These are phyloP conservation scores for Kalmusia sp. DNA, from an alignment of 2,329 filamentous ascomycete species.

Conservation along the genomic window DNA sequence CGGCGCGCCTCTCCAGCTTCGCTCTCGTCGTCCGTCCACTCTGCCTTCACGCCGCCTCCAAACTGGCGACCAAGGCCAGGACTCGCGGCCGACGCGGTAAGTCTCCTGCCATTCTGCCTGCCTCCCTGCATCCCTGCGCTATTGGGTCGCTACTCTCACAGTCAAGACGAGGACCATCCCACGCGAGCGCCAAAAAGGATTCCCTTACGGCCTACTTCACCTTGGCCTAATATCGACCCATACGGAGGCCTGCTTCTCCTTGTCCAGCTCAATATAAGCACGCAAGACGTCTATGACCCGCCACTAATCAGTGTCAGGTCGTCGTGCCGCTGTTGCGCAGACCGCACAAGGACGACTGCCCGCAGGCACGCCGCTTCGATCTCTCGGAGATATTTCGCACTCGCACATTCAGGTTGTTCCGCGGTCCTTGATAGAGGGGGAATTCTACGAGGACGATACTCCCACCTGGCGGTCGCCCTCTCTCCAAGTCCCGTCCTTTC, in stretches of 20 bases:
- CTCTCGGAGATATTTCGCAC: constrained; percentile 6
- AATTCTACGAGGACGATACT: constrained; percentile 12
- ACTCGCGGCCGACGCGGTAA: constrained; percentile 31
- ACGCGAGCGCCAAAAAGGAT: not conserved
- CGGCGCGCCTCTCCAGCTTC: not conserved
- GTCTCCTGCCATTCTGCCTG: constrained; percentile 16
- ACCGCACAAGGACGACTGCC: constrained; percentile 23
- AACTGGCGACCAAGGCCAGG: constrained; percentile 27
- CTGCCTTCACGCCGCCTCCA: constrained; percentile 6
- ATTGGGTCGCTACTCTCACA: too few species aligned
- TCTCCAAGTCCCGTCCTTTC: constrained; percentile 12
- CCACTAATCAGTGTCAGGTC: constrained; percentile 20
- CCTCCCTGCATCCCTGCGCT: not conserved
- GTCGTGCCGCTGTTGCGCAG: constrained; percentile 23
- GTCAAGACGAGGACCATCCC: too few species aligned
- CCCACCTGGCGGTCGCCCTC: constrained; percentile 22
- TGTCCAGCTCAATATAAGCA: not conserved
- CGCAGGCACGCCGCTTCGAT: constrained; percentile 18
- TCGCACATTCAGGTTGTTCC: constrained; percentile 32
- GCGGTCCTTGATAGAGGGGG: constrained; percentile 7
- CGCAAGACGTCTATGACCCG: not conserved
- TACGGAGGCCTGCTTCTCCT: not conserved
- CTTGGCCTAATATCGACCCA: not conserved
- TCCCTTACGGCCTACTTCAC: not conserved
- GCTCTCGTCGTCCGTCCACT: not conserved